These are phyloP conservation scores for Carpinus viminea DNA, from an alignment of 306 rosid genomes.

Conservation along the genomic window DNA sequence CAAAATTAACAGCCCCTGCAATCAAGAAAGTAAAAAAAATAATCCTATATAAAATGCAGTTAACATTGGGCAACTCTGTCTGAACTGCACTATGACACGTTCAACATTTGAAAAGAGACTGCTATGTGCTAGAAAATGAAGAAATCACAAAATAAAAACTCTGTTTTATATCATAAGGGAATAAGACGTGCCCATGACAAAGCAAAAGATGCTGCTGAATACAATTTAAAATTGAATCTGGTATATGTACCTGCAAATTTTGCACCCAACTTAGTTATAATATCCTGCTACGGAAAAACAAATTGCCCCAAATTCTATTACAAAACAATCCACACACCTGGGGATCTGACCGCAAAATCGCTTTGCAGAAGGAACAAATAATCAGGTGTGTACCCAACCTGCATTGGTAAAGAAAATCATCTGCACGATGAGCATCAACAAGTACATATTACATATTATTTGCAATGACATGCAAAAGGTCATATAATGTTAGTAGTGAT, in stretches of 20 bases:
- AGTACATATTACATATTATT: neutral
- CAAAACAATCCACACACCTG: constrained; percentile 57
- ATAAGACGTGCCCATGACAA: neutral
- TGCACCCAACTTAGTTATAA: neutral
- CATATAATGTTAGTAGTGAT: neutral
- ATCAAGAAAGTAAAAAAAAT: constrained; percentile 6
- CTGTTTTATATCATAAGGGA: neutral
- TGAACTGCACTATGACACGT: constrained; percentile 58
- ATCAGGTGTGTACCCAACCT: constrained; percentile 99
- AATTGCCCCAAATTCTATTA: neutral
- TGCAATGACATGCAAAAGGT: neutral
- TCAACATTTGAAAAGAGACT: neutral
- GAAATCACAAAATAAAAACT: neutral
- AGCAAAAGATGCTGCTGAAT: neutral
- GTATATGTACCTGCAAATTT: neutral
- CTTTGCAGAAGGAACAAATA: constrained; percentile 95
- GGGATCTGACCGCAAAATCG: constrained; percentile 94
- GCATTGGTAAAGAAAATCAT: neutral
- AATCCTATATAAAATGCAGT: constrained; percentile 40
- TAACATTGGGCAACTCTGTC: constrained; percentile 81
- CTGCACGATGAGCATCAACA: neutral
- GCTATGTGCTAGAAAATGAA: neutral
- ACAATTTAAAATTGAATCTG: neutral
- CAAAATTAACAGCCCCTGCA: constrained; percentile 98
- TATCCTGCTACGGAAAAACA: neutral